Evolutionary conservation across 2,329 filamentous ascomycete genomes (phyloP).

Genomic region (Hymenoscyphus infarciens): DNA sequence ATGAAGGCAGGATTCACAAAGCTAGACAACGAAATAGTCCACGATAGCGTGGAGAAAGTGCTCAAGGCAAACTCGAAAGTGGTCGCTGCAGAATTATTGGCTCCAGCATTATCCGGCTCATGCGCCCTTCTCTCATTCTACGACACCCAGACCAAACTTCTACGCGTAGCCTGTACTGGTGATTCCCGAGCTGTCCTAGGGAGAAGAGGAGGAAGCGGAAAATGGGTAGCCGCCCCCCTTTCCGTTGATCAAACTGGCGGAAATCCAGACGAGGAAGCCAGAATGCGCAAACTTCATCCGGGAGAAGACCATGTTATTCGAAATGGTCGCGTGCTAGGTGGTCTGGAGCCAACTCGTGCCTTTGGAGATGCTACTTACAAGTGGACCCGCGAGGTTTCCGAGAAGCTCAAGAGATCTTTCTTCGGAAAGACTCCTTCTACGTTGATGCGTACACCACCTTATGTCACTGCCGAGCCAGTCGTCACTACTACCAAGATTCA

Average conservation of each 20-base stretch:
- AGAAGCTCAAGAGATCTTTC: constrained; percentile 78
- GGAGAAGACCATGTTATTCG: constrained; percentile 82
- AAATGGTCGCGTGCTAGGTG: constrained; percentile 87
- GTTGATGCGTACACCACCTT: constrained; percentile 84
- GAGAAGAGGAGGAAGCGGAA: constrained; percentile 70
- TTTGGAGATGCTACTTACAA: constrained; percentile 98
- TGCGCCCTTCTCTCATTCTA: constrained; percentile 97
- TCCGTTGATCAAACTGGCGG: constrained; percentile 93
- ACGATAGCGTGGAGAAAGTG: constrained; percentile 89
- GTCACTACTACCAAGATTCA: constrained; percentile 90
- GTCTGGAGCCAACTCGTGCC: constrained; percentile 86
- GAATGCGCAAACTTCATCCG: constrained; percentile 82
- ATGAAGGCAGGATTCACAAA: constrained; percentile 90
- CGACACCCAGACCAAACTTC: constrained; percentile 78
- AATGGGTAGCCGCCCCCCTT: constrained; percentile 87
- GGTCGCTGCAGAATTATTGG: constrained; percentile 86
- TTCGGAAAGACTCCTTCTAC: constrained; percentile 78
- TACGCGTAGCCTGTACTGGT: constrained; percentile 92
- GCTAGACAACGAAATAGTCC: constrained; percentile 89
- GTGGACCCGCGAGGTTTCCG: constrained; percentile 82
- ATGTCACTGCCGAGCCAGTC: constrained; percentile 93
- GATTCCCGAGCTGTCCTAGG: constrained; percentile 95
- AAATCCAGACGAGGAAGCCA: constrained; percentile 77
- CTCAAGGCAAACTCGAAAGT: constrained; percentile 83
- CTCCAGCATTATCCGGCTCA: constrained; percentile 92